phyloP scores from a whole-genome alignment of 179 eudicot genomes.

The Gypsophila paniculata region DNA sequence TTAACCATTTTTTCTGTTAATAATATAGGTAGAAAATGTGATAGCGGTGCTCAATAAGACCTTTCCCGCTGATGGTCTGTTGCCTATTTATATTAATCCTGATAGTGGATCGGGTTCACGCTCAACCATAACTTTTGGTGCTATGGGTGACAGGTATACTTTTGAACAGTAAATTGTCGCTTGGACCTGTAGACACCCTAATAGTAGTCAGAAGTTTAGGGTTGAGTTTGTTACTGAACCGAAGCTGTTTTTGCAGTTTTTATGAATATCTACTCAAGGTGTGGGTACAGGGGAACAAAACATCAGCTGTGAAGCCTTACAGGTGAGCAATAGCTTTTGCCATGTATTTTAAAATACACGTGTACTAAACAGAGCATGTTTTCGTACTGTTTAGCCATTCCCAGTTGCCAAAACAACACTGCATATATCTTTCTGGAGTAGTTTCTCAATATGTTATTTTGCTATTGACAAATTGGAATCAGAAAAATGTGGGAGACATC shows the following conservation, averaged over 20 bases:
- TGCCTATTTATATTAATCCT: conserved; percentile 87
- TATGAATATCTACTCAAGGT: conserved; percentile 96
- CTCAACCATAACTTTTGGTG: conserved; percentile 94
- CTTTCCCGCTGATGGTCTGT: conserved; percentile 88
- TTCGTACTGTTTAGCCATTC: neutral
- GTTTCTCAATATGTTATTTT: conserved; percentile 11
- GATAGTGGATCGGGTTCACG: conserved; percentile 60
- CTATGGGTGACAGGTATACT: conserved; percentile 98
- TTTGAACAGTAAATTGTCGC: neutral
- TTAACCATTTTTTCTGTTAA: neutral
- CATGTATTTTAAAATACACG: neutral
- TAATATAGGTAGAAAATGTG: conserved; percentile 70
- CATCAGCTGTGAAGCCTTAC: conserved; percentile 75
- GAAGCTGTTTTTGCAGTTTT: conserved; percentile 56
- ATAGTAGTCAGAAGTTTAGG: neutral
- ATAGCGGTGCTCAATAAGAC: conserved; percentile 74
- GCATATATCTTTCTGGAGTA: neutral
- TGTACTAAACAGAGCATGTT: neutral
- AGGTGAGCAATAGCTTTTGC: conserved; percentile 47
- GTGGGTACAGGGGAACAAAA: conserved; percentile 98
- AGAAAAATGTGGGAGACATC: conserved; percentile 99
- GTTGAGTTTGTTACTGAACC: conserved; percentile 20
- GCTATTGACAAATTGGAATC: conserved; percentile 28
- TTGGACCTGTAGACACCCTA: neutral
- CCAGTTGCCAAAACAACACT: neutral